Evolutionary conservation across 148 eudicot genomes (phyloP), one percentile per base, ranked within the genome.

Genomic region (Rhododendron vialii): DNA sequence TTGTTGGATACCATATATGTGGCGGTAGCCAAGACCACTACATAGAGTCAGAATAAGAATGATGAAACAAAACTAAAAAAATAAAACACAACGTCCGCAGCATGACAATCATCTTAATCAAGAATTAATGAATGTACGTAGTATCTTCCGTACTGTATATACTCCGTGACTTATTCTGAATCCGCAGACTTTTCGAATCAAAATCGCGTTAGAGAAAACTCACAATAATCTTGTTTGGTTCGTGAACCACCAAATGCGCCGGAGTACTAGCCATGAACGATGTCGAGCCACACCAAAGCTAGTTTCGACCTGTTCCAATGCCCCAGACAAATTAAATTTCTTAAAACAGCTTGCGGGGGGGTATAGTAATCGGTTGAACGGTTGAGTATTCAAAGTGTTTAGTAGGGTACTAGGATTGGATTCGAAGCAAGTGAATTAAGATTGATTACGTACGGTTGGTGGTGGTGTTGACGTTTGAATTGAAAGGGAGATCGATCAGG

Each of bases 391-490:
- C 24, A 10, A 45, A 53, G 69, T 43, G 45, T 41, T 26, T 76
- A 45, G 22, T 81, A 57, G 61, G 18, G 24, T 36, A 59, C 65
- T 22, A 74, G 82, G 45, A 87, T 89, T 89, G 30, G 85, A 83
- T 30, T 43, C 35, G 47, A 89, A 89, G 91, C 41, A 83, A 86
- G 9, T 14, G 4, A 22, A 48, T 38, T 7, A 61, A 76, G 84
- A 17, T 59, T 81, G 77, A 43, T 14, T 55, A 86, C 2, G 35
- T 26, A 67, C 12, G 14, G 18, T n/a, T 86, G 90, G 20, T 85
- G 91, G 75, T 48, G 88, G 15, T 61, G 84, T 86, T 84, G 89
- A 87, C 57, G 75, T 61, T 87, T 82, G 78, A 87, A 36, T 85
- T 85, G 78, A 85, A 78, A 47, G 65, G 76, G 74, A 71, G 76